A percentile compares a stretch with the other conserved stretches of the same genome.
Conservation (phyloP, 129 eudicot species). For the Pseudognaphalium luteoalbum region DNA sequence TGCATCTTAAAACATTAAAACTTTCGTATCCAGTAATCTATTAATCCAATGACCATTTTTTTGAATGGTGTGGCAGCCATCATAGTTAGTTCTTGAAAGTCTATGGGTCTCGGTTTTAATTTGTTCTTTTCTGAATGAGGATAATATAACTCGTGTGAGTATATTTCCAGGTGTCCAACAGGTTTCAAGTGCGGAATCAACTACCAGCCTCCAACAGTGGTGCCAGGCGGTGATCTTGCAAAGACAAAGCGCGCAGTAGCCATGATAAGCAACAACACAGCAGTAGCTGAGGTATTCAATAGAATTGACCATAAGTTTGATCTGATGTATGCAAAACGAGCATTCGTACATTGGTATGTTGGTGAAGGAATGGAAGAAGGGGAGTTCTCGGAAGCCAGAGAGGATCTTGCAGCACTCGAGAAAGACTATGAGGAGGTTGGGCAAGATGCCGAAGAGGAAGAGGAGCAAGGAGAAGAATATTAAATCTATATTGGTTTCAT, state of each 20-base stretch:
- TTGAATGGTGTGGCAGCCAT: no score
- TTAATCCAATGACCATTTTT: no score
- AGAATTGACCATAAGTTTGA: constrained; percentile 35
- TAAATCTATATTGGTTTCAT: not conserved
- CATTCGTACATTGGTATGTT: constrained; percentile 31
- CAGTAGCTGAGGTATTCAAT: constrained; percentile 24
- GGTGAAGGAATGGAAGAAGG: constrained; percentile 36
- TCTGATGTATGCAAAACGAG: constrained; percentile 27
- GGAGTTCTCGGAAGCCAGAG: constrained; percentile 30
- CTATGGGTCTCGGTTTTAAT: no score
- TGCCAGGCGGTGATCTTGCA: constrained; percentile 32
- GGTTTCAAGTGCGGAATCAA: constrained; percentile 31
- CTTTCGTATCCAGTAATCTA: no score
- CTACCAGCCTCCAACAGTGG: constrained; percentile 26
- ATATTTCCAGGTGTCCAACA: constrained; percentile 23
- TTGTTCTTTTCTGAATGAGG: no score
- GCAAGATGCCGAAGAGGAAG: constrained; percentile 18
- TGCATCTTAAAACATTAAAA: no score
- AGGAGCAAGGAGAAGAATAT: constrained; percentile 16
- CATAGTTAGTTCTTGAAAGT: no score
- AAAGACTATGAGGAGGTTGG: constrained; percentile 31
- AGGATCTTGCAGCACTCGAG: constrained; percentile 30
- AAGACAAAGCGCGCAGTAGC: constrained; percentile 24
- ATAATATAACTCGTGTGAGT: not conserved
- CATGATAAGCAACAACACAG: constrained; percentile 34